These are phyloP conservation scores for Peziza echinospora DNA, from an alignment of 495 filamentous ascomycete genomes.

Conservation along the genomic window DNA sequence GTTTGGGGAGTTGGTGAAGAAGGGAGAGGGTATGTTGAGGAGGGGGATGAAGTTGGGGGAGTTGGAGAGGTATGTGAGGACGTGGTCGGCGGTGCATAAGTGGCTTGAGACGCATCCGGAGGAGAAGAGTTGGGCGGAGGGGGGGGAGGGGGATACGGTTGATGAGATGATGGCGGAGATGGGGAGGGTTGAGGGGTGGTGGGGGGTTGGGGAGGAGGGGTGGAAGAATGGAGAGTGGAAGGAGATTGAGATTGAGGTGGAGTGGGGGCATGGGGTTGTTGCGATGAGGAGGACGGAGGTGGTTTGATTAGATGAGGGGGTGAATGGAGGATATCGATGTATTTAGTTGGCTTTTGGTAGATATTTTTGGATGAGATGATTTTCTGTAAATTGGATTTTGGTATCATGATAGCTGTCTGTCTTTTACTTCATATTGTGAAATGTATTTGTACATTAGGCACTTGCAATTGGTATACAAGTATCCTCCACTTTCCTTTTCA, in stretches of 20 bases:
- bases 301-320: neutral
- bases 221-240: constrained; percentile 29
- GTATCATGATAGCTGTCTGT: neutral
- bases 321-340: neutral
- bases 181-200: constrained; percentile 25
- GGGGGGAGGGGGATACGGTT: constrained; percentile 32
- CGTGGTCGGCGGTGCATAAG: constrained; percentile 32
- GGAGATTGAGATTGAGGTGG: constrained; percentile 28
- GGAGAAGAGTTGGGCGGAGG: constrained; percentile 25
- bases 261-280: constrained; percentile 35
- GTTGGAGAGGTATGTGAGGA: constrained; percentile 33
- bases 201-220: constrained; percentile 27
- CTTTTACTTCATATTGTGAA: neutral
- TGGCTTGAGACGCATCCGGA: constrained; percentile 32
- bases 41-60: constrained; percentile 32
- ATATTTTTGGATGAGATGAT: too few species aligned
- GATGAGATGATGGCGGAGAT: constrained; percentile 26
- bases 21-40: constrained; percentile 9
- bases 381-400: neutral
- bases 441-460: neutral
- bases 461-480: neutral
- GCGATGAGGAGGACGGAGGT: constrained; percentile 13
- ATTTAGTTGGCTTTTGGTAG: neutral
- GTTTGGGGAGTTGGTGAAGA: constrained; percentile 13
- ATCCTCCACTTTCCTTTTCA: neutral